Evolutionary conservation across 148 eudicot species (phyloP), one percentile per base, ranked within the genome.

Genomic region (Amaranthus palmeri): DNA sequence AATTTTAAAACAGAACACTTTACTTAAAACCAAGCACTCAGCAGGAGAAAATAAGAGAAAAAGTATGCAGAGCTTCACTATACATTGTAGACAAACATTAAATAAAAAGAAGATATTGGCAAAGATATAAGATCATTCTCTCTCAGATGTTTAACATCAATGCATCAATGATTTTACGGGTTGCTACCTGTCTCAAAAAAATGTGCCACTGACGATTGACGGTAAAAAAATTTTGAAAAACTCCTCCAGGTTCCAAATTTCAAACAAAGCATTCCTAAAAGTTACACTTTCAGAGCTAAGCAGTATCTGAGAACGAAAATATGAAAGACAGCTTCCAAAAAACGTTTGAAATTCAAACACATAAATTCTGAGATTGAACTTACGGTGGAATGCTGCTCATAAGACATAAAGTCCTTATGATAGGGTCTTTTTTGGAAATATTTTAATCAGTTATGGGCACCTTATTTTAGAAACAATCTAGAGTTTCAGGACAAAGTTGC

Each of bases 41-140:
- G 44, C 56, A 71, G 57, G 18, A 63, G 48, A 45, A 56, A 6
- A 55, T 17, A 70, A 72, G 41, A 52, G 70, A 52, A 56, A 45
- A 45, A 10, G 48, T 25, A 60, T 60, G 45, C 45, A 50, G 43
- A 41, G 54, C 42, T 47, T 65, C 69, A 65, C 68, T 45, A 46
- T 65, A 46, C 3, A 63, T 10, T 4, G 5, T 11, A 61, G 12
- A 0, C 17, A 61, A 61, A 8, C 36, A 13, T 8, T 7, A 18
- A 64, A 40, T 1, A 64, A 7, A 64, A 11, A n/a, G 7, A 64
- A 0, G 7, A 61, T 11, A 4, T 4, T 4, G 6, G 2, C 9
- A 43, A 42, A 12, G 6, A 13, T 42, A 62, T 11, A 43, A 5
- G 14, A 12, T 57, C 61, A 18, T 58, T 7, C 61, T 58, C 41